Base-by-base conservation (phyloP, 2,329 filamentous ascomycete genomes). In the Arthrobotrys entomopaga region DNA sequence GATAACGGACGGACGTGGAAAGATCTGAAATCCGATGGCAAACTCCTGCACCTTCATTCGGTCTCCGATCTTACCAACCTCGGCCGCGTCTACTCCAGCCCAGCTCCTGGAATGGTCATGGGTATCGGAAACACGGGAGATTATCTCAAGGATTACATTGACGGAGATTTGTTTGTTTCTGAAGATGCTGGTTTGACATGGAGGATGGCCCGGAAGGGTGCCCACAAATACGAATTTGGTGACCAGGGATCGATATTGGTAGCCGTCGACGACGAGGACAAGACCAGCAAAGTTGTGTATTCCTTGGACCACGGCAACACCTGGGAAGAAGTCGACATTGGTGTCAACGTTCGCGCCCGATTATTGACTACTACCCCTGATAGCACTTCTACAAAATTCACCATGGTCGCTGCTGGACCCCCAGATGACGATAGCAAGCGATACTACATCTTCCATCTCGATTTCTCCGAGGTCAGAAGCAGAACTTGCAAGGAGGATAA, bases 181-280 rank as follows among this genome's bases (percentile, higher is more conserved):
- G 91, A 97, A 79, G 89, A 98, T 81, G 94, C 93, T 19, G 95
- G 95, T 46, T 83, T 92, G 73, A 93, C 89, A 0, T 99, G 96
- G 95, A 84, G 89, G 79, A 87, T 82, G 16, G 87, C 89, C 0
- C 85, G 91, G 3, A 85, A 93, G 15, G 91, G 92, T 19, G 91
- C 93, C 11, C 93, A 98, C 83, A 95, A 96, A 81, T 99, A 96
- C 81, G 93, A 97, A 80, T 96, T 98, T 81, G 95, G 95, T 61
- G 94, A 97, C 78, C 90, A 96, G 77, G 95, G 95, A 0, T 93
- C 93, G 15, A 87, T 99, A 19, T 84, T 99, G 29, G 86, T 98
- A 29, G 95, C 95, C 2, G 85, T 98, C 42, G 86, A 87, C 76
- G 91, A 97, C 78, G 84, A 85, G 56, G 84, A 82, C 13, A 83